Conservation (phyloP, 345 rosid genomes). For the Raphanus raphanistrum region DNA sequence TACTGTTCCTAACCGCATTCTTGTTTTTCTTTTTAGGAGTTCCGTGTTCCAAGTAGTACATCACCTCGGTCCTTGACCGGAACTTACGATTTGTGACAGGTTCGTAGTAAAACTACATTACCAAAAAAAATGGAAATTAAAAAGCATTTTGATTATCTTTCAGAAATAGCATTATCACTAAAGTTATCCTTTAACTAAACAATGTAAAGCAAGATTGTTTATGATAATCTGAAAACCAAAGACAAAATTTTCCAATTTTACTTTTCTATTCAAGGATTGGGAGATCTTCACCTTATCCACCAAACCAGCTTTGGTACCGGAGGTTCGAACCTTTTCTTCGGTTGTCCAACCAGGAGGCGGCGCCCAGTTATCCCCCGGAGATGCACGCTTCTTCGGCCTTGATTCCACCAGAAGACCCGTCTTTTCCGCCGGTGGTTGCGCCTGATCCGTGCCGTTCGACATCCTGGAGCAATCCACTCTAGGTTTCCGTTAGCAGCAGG, state of each 20-base stretch:
- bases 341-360: conserved; percentile 73
- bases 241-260: neutral
- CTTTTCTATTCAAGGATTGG: neutral
- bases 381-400: conserved; percentile 28
- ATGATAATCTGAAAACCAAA: neutral
- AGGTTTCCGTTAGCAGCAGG: conserved; percentile 29
- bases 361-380: conserved; percentile 43
- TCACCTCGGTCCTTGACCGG: conserved; percentile 43
- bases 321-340: conserved; percentile 58
- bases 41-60: conserved; percentile 41
- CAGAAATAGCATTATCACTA: neutral
- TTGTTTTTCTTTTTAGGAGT: conserved; percentile 12
- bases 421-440: conserved; percentile 18
- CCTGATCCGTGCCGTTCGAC: conserved; percentile 24
- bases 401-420: conserved; percentile 7
- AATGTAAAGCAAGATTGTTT: neutral
- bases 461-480: neutral
- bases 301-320: conserved; percentile 71
- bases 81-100: conserved; percentile 41
- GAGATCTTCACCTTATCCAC: conserved; percentile 62
- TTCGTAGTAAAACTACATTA: conserved; percentile 41
- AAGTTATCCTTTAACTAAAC: neutral
- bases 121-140: neutral
- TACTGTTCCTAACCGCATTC: conserved; percentile 26
- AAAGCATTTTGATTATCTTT: neutral